phyloP scores from a whole-genome alignment of 2,329 filamentous ascomycete genomes.

The Zelopaecilomyces penicillatus region DNA sequence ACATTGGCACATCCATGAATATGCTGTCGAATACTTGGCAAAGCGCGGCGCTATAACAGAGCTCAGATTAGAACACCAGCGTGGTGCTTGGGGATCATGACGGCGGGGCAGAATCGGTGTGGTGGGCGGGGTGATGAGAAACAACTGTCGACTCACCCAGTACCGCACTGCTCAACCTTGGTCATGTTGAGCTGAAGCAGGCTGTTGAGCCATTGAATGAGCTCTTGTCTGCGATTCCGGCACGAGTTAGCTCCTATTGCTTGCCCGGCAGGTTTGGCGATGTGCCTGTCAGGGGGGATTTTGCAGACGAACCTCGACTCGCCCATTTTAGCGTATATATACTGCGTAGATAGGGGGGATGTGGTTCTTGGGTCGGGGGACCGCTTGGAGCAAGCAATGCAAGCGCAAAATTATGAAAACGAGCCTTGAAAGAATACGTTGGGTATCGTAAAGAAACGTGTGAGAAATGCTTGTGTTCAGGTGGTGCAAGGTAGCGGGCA shows the following conservation, averaged over 20 bases:
- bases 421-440: conserved; percentile 1
- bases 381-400: neutral
- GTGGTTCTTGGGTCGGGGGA: conserved; percentile 11
- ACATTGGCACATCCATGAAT: conserved; percentile 91
- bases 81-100: neutral
- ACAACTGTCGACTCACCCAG: conserved; percentile 59
- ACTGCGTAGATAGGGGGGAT: conserved; percentile 1
- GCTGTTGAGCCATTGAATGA: conserved; percentile 94
- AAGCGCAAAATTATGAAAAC: neutral
- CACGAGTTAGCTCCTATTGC: conserved; percentile 11
- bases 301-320: conserved; percentile 35
- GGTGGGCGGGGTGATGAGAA: conserved; percentile 15
- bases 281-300: neutral
- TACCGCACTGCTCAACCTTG: conserved; percentile 98
- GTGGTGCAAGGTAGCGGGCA: conserved; percentile 8
- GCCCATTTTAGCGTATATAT: conserved; percentile 32
- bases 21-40: conserved; percentile 99
- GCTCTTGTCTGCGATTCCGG: conserved; percentile 70
- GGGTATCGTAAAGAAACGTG: conserved; percentile 8
- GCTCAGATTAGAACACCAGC: conserved; percentile 12
- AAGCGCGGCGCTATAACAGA: conserved; percentile 66
- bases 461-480: conserved; percentile 6
- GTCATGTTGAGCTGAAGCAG: conserved; percentile 96
- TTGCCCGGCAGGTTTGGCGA: neutral
- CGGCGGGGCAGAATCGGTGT: conserved; percentile 7